Evolutionary conservation across 257 asterid species (phyloP).

Genomic region (Ehretia macrophylla): DNA sequence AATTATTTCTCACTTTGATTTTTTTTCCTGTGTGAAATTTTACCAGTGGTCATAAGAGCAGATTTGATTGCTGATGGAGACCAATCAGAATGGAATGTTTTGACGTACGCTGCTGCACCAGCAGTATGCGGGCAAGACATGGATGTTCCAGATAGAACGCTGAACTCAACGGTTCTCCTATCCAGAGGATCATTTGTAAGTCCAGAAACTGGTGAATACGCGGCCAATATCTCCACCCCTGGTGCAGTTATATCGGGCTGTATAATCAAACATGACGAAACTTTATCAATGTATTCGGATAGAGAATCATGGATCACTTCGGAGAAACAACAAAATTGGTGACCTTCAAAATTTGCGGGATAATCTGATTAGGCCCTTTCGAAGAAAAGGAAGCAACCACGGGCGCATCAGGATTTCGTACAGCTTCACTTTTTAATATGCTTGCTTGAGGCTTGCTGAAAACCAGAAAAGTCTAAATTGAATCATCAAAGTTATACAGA

Average conservation of each 20-base stretch:
- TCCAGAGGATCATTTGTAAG: background rate
- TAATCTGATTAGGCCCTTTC: slow-evolving; percentile 8
- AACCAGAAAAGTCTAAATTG: background rate
- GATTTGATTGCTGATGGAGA: slow-evolving; percentile 26
- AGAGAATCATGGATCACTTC: too few relatives aligned
- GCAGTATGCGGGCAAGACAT: slow-evolving; percentile 27
- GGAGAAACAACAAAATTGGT: too few relatives aligned
- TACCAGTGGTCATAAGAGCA: slow-evolving; percentile 27
- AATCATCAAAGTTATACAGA: too few relatives aligned
- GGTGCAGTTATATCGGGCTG: slow-evolving; percentile 31
- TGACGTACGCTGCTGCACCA: slow-evolving; percentile 22
- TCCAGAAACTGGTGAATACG: slow-evolving; percentile 12
- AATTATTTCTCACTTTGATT: too few relatives aligned
- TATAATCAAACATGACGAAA: too few relatives aligned
- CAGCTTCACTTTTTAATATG: background rate
- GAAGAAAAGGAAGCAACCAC: slow-evolving; percentile 16
- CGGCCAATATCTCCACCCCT: slow-evolving; percentile 22
- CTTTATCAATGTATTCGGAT: too few relatives aligned
- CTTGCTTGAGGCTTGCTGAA: slow-evolving; percentile 5
- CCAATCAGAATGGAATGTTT: slow-evolving; percentile 22
- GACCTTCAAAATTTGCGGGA: slow-evolving; percentile 19
- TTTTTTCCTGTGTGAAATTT: too few relatives aligned
- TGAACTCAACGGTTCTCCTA: slow-evolving; percentile 9
- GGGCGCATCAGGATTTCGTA: slow-evolving; percentile 1
- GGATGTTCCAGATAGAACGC: slow-evolving; percentile 16